These are phyloP conservation scores for Staphylotrichum tortipilum DNA, from an alignment of 495 filamentous ascomycete genomes.

Conservation along the genomic window DNA sequence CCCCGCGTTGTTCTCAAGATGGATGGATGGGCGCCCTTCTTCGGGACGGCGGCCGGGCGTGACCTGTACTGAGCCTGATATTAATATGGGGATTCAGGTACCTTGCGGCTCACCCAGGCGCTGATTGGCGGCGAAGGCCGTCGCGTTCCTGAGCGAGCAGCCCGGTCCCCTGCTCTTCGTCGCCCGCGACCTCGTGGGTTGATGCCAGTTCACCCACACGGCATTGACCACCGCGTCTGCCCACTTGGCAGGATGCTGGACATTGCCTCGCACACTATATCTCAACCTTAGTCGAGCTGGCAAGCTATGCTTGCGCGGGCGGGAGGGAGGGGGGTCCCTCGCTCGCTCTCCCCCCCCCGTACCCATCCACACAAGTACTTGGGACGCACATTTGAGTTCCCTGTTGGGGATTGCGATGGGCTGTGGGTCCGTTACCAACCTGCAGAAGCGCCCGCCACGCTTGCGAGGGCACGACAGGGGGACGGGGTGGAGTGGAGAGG, in stretches of 20 bases:
- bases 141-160: slow-evolving; percentile 24
- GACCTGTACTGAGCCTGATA: slow-evolving; percentile 23
- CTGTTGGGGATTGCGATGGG: slow-evolving; percentile 1
- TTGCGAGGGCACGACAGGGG: too few relatives aligned
- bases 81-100: slow-evolving; percentile 31
- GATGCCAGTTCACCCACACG: slow-evolving; percentile 18
- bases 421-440: slow-evolving; percentile 10
- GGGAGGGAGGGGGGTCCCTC: too few relatives aligned
- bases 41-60: slow-evolving; percentile 14
- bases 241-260: not conserved
- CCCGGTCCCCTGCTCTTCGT: slow-evolving; percentile 20
- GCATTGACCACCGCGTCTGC: slow-evolving; percentile 23
- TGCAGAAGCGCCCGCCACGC: slow-evolving; percentile 13
- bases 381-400: too few relatives aligned
- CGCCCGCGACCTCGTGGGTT: slow-evolving; percentile 4
- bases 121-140: slow-evolving; percentile 20
- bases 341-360: too few relatives aligned
- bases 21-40: too few relatives aligned
- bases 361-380: too few relatives aligned
- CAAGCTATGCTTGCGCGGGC: slow-evolving; percentile 15
- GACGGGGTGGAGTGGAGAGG: too few relatives aligned
- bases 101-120: slow-evolving; percentile 19
- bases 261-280: slow-evolving; percentile 17
- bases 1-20: too few relatives aligned
- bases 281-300: slow-evolving; percentile 23